Evolutionary conservation across 2,329 filamentous ascomycete species (phyloP).

Genomic region (Xylaria sp.): DNA sequence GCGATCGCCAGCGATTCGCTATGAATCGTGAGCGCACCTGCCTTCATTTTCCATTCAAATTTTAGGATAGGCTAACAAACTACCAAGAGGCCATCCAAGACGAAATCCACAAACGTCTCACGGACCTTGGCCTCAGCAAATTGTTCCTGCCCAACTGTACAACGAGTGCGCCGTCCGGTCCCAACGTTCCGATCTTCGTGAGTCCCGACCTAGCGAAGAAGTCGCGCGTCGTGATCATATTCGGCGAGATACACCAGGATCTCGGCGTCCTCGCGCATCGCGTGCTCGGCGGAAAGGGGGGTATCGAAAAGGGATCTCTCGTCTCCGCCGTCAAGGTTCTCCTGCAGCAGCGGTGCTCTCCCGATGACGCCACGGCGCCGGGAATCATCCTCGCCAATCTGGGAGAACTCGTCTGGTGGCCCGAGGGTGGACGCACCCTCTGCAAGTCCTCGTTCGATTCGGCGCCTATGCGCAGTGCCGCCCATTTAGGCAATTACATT

Average conservation of each 20-base stretch:
- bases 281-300: slow-evolving; percentile 68
- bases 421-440: slow-evolving; percentile 68
- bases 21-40: slow-evolving; percentile 70
- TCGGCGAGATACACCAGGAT: slow-evolving; percentile 77
- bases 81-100: slow-evolving; percentile 69
- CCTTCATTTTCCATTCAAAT: neutral
- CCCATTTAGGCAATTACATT: slow-evolving; percentile 65
- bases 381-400: slow-evolving; percentile 81
- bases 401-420: slow-evolving; percentile 81
- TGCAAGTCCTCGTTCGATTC: slow-evolving; percentile 66
- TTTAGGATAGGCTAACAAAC: slow-evolving; percentile 14
- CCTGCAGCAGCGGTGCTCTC: slow-evolving; percentile 50
- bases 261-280: slow-evolving; percentile 80
- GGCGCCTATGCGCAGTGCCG: slow-evolving; percentile 70
- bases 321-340: slow-evolving; percentile 69
- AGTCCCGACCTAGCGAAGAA: slow-evolving; percentile 62
- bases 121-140: slow-evolving; percentile 12
- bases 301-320: slow-evolving; percentile 76
- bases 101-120: slow-evolving; percentile 71
- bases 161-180: slow-evolving; percentile 53
- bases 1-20: slow-evolving; percentile 76
- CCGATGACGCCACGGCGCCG: slow-evolving; percentile 53
- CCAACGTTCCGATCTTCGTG: slow-evolving; percentile 76
- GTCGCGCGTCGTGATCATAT: slow-evolving; percentile 75
- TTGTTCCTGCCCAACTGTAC: slow-evolving; percentile 47